Evolutionary conservation across 1,284 basidiomycete genomes (phyloP).

Genomic region (Psilocybe mexicana): DNA sequence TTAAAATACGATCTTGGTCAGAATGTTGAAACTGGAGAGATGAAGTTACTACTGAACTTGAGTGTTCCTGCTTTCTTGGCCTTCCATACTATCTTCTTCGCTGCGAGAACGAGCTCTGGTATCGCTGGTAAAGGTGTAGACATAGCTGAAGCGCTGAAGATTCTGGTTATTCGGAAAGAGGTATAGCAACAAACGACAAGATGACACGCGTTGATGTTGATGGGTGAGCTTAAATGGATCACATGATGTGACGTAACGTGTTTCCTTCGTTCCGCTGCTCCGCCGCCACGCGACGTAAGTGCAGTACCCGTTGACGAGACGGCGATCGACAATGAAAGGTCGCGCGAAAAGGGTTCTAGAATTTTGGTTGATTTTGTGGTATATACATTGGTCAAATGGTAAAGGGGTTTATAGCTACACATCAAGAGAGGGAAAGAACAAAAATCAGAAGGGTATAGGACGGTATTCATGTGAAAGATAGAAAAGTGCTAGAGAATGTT

Average conservation of each 20-base stretch:
- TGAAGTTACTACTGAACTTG: not conserved
- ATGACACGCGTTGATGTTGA: not conserved
- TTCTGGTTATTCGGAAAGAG: not conserved
- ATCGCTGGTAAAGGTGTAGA: not conserved
- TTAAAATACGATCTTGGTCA: too few species aligned
- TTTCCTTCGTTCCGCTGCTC: not conserved
- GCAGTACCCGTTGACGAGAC: too few species aligned
- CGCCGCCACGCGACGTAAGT: not conserved
- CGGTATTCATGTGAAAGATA: not conserved
- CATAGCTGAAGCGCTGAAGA: not conserved
- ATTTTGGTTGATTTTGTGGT: too few species aligned
- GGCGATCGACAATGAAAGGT: too few species aligned
- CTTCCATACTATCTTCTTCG: not conserved
- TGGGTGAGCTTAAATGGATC: not conserved
- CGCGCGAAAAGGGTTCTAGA: too few species aligned
- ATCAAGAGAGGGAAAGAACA: too few species aligned
- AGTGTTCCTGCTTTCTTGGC: not conserved
- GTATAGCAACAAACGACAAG: not conserved
- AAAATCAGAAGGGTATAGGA: too few species aligned
- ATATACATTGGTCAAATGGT: too few species aligned
- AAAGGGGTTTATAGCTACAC: too few species aligned
- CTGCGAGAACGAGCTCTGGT: not conserved
- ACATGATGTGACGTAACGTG: constrained; percentile 18
- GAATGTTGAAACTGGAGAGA: too few species aligned
- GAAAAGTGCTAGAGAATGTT: not conserved